Percentiles rank a stretch among this genome's conserved stretches.
phyloP scores from a whole-genome alignment of 768 basidiomycete species.

The Boletus reticulatus region DNA sequence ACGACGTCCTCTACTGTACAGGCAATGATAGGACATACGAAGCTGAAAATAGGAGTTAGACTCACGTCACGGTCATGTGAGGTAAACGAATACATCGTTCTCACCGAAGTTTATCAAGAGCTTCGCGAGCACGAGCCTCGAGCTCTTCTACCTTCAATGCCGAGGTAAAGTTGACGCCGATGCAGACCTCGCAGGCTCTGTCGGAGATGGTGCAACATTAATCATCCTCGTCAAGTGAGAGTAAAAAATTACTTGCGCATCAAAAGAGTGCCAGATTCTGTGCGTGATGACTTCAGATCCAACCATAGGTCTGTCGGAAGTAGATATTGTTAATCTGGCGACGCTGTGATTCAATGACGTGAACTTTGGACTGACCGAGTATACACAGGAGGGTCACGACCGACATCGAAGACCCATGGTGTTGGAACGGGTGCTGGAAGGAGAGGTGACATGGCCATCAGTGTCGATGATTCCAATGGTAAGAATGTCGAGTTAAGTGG shows the following conservation, averaged over 20 bases:
- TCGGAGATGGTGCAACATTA: neutral
- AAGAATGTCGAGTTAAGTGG: too few relatives aligned
- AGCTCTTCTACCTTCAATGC: conserved; percentile 4
- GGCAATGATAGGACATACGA: conserved; percentile 19
- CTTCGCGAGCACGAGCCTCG: conserved; percentile 5
- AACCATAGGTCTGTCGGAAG: conserved; percentile 7
- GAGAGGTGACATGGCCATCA: neutral
- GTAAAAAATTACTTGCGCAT: conserved; percentile 8
- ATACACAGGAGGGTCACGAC: conserved; percentile 10
- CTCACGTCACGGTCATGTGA: too few relatives aligned
- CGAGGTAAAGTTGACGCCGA: conserved; percentile 18
- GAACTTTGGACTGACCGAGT: conserved; percentile 11
- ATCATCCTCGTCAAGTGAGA: neutral
- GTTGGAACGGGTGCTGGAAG: neutral
- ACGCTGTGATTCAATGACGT: too few relatives aligned
- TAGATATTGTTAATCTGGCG: neutral
- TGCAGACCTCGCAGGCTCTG: conserved; percentile 17
- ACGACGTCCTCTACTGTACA: conserved; percentile 8
- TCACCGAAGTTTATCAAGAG: conserved; percentile 22
- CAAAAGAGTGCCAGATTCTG: conserved; percentile 3
- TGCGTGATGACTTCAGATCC: conserved; percentile 17
- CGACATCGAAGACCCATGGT: conserved; percentile 9
- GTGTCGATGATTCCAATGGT: too few relatives aligned
- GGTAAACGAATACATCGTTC: neutral
- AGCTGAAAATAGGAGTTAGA: conserved; percentile 1